Percentiles rank a stretch among this genome's conserved stretches.
phyloP scores from a whole-genome alignment of 2,329 filamentous ascomycete genomes.

The Aspergillus tanneri region DNA sequence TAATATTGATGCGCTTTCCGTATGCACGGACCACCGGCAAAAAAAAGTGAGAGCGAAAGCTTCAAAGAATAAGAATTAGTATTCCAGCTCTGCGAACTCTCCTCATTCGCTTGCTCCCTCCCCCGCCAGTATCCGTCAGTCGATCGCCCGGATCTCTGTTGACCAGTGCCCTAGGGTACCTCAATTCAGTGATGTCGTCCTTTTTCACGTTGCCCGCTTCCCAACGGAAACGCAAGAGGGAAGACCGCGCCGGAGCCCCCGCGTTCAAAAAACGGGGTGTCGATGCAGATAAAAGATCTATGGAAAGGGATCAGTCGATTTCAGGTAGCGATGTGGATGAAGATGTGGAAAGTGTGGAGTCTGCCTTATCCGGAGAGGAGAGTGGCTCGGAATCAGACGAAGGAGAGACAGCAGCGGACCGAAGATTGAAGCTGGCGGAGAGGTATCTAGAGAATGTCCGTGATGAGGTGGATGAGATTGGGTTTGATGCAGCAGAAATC shows the following conservation, averaged over 20 bases:
- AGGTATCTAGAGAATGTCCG: conserved; percentile 89
- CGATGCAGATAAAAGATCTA: conserved; percentile 32
- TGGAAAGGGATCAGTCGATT: conserved; percentile 71
- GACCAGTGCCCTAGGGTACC: background rate
- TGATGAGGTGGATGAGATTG: conserved; percentile 75
- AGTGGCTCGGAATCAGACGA: conserved; percentile 69
- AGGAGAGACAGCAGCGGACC: conserved; percentile 83
- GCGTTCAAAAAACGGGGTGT: conserved; percentile 48
- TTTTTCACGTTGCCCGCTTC: conserved; percentile 90
- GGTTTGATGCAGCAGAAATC: conserved; percentile 91
- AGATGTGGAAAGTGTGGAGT: conserved; percentile 55
- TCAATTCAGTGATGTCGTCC: conserved; percentile 67
- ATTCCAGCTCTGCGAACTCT: no score
- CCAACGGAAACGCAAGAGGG: conserved; percentile 87
- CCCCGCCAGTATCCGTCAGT: conserved; percentile 2
- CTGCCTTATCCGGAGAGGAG: conserved; percentile 47
- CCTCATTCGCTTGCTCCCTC: background rate
- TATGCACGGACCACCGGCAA: conserved; percentile 33
- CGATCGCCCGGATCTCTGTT: background rate
- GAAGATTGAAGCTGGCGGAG: conserved; percentile 81
- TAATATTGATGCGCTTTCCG: conserved; percentile 30
- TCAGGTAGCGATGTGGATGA: conserved; percentile 78
- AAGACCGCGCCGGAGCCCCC: conserved; percentile 44
- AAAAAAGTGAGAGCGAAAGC: conserved; percentile 33
- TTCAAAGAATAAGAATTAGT: no score